Percentiles rank a stretch among this genome's conserved stretches.
These are phyloP conservation scores for Pseudogymnoascus sp. DNA, from an alignment of 2,329 filamentous ascomycete genomes.

Conservation along the genomic window DNA sequence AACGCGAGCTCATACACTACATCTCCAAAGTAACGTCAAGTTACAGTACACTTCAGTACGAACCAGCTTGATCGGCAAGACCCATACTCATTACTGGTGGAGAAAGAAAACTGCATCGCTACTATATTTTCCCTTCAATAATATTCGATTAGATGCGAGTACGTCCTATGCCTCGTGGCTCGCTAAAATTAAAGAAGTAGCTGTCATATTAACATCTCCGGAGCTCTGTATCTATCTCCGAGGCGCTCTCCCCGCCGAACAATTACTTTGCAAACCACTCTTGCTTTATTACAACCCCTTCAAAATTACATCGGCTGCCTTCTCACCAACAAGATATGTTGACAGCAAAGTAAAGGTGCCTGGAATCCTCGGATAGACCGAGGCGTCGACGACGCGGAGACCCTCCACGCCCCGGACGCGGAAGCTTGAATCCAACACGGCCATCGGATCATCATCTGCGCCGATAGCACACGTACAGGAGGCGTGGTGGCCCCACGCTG, in stretches of 20 bases:
- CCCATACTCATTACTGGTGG: neutral
- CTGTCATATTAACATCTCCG: neutral
- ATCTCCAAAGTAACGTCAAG: neutral
- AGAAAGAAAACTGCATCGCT: neutral
- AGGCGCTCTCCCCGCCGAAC: neutral
- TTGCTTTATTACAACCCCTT: neutral
- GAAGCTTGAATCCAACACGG: constrained; percentile 49
- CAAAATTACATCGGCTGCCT: constrained; percentile 35
- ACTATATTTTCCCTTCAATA: neutral
- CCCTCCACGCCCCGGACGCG: constrained; percentile 47
- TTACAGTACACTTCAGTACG: neutral
- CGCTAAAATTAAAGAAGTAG: neutral
- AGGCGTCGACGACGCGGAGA: constrained; percentile 55
- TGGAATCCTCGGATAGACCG: constrained; percentile 44
- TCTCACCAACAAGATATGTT: constrained; percentile 51
- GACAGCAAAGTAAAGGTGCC: constrained; percentile 46
- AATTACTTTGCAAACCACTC: neutral
- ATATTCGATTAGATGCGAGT: neutral
- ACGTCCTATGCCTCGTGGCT: neutral
- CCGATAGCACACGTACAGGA: constrained; percentile 51
- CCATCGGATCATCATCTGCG: constrained; percentile 27
- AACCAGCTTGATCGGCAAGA: neutral
- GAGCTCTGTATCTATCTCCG: neutral
- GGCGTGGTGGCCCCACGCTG: constrained; percentile 52
- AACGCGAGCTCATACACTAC: neutral